Conservation (phyloP, 148 eudicot genomes). For the Rhododendron simsii region DNA sequence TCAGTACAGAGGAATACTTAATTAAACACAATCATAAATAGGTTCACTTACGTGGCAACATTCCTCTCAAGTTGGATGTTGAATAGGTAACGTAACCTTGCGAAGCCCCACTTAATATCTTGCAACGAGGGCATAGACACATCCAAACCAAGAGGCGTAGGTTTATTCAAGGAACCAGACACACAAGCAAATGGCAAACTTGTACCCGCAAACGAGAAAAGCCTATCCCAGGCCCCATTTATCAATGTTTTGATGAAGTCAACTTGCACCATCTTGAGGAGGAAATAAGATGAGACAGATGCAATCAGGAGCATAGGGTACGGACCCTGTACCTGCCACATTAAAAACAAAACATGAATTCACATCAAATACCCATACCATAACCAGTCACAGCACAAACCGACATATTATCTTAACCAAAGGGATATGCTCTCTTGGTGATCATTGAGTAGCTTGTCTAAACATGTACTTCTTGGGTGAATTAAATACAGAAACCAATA, state of each 20-base stretch:
- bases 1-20: neutral
- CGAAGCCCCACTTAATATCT: slow-evolving; percentile 68
- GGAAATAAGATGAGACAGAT: slow-evolving; percentile 37
- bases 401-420: neutral
- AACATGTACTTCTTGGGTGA: neutral
- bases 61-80: slow-evolving; percentile 87
- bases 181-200: slow-evolving; percentile 63
- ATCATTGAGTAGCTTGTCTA: neutral
- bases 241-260: slow-evolving; percentile 23
- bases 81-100: slow-evolving; percentile 71
- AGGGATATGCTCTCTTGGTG: neutral
- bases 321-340: slow-evolving; percentile 48
- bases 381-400: neutral
- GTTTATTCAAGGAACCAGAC: slow-evolving; percentile 69
- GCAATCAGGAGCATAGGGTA: slow-evolving; percentile 29
- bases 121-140: slow-evolving; percentile 62
- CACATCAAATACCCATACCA: neutral
- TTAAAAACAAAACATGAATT: slow-evolving; percentile 12
- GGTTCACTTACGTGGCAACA: slow-evolving; percentile 76
- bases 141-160: slow-evolving; percentile 74
- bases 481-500: neutral
- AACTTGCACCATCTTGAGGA: slow-evolving; percentile 39
- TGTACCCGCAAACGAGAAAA: slow-evolving; percentile 33
- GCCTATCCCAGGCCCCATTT: slow-evolving; percentile 25
- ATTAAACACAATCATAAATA: slow-evolving; percentile 3